A percentile compares a stretch with the other conserved stretches of the same genome.
Evolutionary conservation across 768 basidiomycete genomes (phyloP).

Genomic region (Lactarius sanguifluus): DNA sequence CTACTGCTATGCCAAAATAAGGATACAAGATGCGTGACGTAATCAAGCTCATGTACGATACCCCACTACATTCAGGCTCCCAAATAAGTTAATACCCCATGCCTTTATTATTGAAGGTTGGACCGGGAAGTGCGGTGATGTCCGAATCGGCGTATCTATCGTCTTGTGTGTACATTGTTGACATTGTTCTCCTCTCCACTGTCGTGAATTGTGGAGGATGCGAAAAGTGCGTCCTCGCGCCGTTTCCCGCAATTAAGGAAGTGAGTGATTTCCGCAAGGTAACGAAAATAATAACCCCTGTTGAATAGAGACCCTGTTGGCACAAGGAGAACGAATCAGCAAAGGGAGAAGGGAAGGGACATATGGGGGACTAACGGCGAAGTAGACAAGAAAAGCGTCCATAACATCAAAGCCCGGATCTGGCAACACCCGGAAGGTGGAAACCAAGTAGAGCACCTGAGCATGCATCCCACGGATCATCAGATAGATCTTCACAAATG

Average conservation of each 20-base stretch:
- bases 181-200: conserved; percentile 10
- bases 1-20: conserved; percentile 3
- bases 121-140: not conserved
- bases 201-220: not conserved
- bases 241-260: conserved; percentile 4
- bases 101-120: not conserved
- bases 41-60: not conserved
- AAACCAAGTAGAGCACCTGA: conserved; percentile 20
- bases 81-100: conserved; percentile 6
- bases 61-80: too few relatives aligned
- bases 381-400: conserved; percentile 16
- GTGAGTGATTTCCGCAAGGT: conserved; percentile 17
- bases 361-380: conserved; percentile 9
- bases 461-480: not conserved
- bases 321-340: not conserved
- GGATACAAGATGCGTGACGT: conserved; percentile 6
- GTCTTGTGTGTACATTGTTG: not conserved
- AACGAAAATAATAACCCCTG: conserved; percentile 19
- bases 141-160: conserved; percentile 4
- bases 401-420: conserved; percentile 15
- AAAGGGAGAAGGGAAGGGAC: not conserved
- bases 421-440: conserved; percentile 10
- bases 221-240: conserved; percentile 1
- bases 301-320: conserved; percentile 20
- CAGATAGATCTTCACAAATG: too few relatives aligned